Evolutionary conservation across 495 filamentous ascomycete genomes (phyloP), one percentile per base, ranked within the genome.

Genomic region (Choiromyces venosus): DNA sequence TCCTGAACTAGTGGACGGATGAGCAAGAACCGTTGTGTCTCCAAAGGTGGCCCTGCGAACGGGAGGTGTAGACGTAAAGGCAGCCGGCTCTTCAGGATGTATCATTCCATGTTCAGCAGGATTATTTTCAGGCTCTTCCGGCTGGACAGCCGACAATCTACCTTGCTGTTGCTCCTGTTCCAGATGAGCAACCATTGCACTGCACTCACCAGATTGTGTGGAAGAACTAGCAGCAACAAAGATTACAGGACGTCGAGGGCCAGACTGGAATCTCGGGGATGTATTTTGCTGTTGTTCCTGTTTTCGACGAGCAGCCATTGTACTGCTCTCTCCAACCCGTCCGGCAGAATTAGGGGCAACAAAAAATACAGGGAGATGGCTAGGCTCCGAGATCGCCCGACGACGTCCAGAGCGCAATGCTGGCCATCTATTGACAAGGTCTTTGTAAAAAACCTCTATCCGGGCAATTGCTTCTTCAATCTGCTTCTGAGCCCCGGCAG

Each of bases 361-460:
- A n/a, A n/a, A n/a, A n/a, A n/a, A n/a, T n/a, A n/a, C n/a, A n/a
- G n/a, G n/a, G n/a, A n/a, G n/a, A n/a, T n/a, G n/a, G n/a, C n/a
- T n/a, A 5, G 52, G 52, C 10, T 33, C 25, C 0, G 52, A 5
- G 3, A 1, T 0, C 1, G 52, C 25, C 10, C 25, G 25, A 1
- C 25, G 1, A 4, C 25, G 52, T 1, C 0, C n/a, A n/a, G n/a
- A n/a, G n/a, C n/a, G n/a, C 0, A 61, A 4, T 21, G 4, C 0
- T 18, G 25, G 52, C 10, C 16, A 29, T 33, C 10, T 61, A 14
- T 61, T 61, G 12, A 9, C 25, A 6, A 61, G 52, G 10, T 33
- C 25, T 1, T 33, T 33, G 4, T 33, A 61, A 5, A 61, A 61
- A 33, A 12, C 52, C 0, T 61, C 4, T 12, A 61, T 33, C 1